Conservation (phyloP, 768 basidiomycete species). For the Megacollybia marginata region DNA sequence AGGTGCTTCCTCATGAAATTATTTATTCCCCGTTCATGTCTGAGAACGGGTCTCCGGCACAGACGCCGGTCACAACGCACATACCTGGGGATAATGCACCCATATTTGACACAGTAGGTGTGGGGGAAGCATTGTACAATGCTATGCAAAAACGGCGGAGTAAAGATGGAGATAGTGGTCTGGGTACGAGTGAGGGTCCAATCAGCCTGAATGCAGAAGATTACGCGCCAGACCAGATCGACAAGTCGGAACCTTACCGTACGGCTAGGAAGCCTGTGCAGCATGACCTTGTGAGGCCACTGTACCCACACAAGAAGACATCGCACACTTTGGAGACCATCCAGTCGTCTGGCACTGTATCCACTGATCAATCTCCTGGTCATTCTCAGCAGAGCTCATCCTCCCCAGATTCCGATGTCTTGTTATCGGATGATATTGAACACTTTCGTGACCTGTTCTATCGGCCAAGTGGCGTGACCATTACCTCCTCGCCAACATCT, state of each 20-base stretch:
- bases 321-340: neutral
- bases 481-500: conserved; percentile 10
- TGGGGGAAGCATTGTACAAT: conserved; percentile 57
- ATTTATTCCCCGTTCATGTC: conserved; percentile 40
- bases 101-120: conserved; percentile 46
- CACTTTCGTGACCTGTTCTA: conserved; percentile 72
- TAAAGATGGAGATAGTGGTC: conserved; percentile 31
- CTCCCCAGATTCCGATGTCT: too few species aligned
- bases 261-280: conserved; percentile 22
- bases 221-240: conserved; percentile 6
- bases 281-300: conserved; percentile 17
- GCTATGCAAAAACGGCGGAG: conserved; percentile 19
- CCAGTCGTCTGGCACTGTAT: neutral
- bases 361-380: neutral
- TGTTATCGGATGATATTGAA: conserved; percentile 46
- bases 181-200: conserved; percentile 40
- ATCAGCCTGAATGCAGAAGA: neutral
- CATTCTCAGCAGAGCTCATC: too few species aligned
- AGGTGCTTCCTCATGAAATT: conserved; percentile 37
- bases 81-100: neutral
- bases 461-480: conserved; percentile 29
- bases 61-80: neutral
- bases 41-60: conserved; percentile 10
- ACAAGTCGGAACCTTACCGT: conserved; percentile 6
- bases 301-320: too few species aligned